These are phyloP conservation scores for Rosa hybrid DNA, from an alignment of 331 rosid genomes.

Conservation along the genomic window DNA sequence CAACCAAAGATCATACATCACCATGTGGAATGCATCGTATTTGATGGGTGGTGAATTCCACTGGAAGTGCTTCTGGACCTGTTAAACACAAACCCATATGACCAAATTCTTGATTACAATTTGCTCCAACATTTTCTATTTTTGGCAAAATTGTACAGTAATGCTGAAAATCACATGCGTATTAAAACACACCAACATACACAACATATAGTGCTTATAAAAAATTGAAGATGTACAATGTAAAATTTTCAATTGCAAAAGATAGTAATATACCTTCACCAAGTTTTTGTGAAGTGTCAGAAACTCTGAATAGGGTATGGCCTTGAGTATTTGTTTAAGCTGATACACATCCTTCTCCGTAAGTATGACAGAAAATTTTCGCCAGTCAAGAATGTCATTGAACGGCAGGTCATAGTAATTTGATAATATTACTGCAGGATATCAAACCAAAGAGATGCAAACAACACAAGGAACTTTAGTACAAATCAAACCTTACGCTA, in stretches of 20 bases:
- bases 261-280: slow-evolving; percentile 57
- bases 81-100: slow-evolving; percentile 20
- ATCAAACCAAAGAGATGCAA: slow-evolving; percentile 24
- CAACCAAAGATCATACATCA: slow-evolving; percentile 95
- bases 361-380: slow-evolving; percentile 71
- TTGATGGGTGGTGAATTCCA: slow-evolving; percentile 90
- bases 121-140: background rate
- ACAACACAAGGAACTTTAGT: slow-evolving; percentile 13
- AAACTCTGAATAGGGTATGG: slow-evolving; percentile 63
- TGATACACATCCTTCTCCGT: slow-evolving; percentile 81
- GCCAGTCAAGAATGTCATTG: slow-evolving; percentile 94
- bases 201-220: background rate
- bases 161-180: background rate
- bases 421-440: slow-evolving; percentile 84
- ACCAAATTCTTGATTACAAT: background rate
- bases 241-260: background rate
- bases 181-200: background rate
- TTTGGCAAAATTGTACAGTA: background rate
- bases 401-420: slow-evolving; percentile 95
- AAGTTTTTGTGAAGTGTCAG: slow-evolving; percentile 67
- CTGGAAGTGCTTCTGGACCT: slow-evolving; percentile 93
- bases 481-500: slow-evolving; percentile 16
- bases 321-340: slow-evolving; percentile 85
- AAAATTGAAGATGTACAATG: background rate
- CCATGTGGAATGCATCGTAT: slow-evolving; percentile 90